Base-by-base conservation (phyloP, 371 early-diverging fungal species). In the Rhizopus sp. region DNA sequence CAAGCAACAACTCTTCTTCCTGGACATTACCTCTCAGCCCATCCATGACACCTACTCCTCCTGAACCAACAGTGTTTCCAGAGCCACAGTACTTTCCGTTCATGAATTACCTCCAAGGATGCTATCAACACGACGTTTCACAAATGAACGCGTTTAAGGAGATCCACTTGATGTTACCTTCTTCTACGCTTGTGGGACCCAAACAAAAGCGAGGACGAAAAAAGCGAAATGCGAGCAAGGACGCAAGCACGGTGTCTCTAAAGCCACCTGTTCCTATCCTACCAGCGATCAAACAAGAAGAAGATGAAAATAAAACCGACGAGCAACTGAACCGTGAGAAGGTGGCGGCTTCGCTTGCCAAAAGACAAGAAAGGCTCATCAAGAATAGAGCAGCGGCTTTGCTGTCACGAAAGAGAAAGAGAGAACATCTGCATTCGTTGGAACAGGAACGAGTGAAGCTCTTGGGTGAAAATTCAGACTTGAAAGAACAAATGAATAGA, bases 341-440 rank as follows among this genome's bases (percentile, higher is more conserved):
- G 42, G 66, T 62, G 39, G 59, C 56, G 37, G 57, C 75, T 3
- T 68, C 70, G 4, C 42, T 69, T 8, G 63, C 73, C 6, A 95
- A 94, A 69, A 80, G 90, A 31, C 92, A 93, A 60, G 93, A 93
- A 64, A 82, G 95, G n/a, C 63, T 93, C 63, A 91, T 94, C 53
- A 93, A 93, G 73, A 95, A 95, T 71, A 83, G 95, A 15, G 94
- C 93, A 7, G 93, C 93, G 0, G 95, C 95, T 3, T 73, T 93
- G 41, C 72, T 90, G 58, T 93, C 93, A n/a, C 83, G 95, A 38
- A 93, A 92, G 73, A 87, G 93, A 53, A 91, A 92, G 72, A 85
- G 93, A 31, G 93, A 95, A 50, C 93, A 93, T 51, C 63, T 92
- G 55, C 79, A 71, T 31, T 72, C 80, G 8, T 78, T 95, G 1